Base-by-base conservation (phyloP, 495 filamentous ascomycete species). In the Astrocystis sublimbata region DNA sequence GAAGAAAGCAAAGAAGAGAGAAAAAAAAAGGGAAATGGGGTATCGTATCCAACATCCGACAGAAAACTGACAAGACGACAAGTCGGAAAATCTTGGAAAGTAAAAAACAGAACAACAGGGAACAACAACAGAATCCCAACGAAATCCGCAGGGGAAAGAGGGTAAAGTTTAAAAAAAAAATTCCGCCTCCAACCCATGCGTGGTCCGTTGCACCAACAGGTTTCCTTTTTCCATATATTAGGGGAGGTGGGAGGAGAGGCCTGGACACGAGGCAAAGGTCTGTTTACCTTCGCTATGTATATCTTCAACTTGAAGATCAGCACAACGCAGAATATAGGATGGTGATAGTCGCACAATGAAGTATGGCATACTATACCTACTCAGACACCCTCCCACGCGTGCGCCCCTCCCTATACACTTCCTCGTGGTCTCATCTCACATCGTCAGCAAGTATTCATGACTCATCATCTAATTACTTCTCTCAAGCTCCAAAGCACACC, bases 21-120 rank as follows among this genome's bases (percentile, higher is more conserved):
- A 58, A 17, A 58, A 40, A 4, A 23, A 28, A 62, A 38, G 57
- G 51, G 26, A 26, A 42, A 43, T 36, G 54, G 64, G 60, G 59
- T 61, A 61, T 61, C 59, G 59, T 61, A 61, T 54, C 58, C 43
- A 42, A 41, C 2, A 58, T 33, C 57, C 43, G 33, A 31, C 26
- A 36, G 53, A 60, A 42, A 2, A 47, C 26, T 30, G 47, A 15
- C 21, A 61, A 15, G 17, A 52, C 43, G 17, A 42, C 21, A 23
- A 58, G 26, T 21, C 19, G 28, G 26, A 38, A 50, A 50, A 26
- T 4, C 33, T 6, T n/a, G n/a, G n/a, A n/a, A 33, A 42, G 28
- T 6, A 2, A 28, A 47, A 28, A 36, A 7, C 21, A 9, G 40
- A 41, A 55, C 3, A 56, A 41, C 38, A 6, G 19, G 1, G 13